Percentiles rank a stretch among this genome's conserved stretches.
Conservation (phyloP, 176 grass and related monocot genomes). For the Oryza glumipatula region DNA sequence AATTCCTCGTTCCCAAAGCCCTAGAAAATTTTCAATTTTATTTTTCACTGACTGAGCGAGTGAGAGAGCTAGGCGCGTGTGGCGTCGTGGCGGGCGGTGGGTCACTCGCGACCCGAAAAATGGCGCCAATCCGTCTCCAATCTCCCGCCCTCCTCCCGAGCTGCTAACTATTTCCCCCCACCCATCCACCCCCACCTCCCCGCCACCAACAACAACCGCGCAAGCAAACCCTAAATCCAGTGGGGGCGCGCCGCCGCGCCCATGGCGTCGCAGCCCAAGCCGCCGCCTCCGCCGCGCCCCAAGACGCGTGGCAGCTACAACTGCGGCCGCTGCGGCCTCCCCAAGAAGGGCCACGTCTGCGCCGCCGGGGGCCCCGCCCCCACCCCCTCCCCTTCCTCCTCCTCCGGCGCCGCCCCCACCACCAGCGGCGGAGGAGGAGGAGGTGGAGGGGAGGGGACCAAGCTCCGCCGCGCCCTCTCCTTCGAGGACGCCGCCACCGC, state of each 20-base stretch:
- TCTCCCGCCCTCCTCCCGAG: background rate
- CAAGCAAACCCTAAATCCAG: constrained; percentile 40
- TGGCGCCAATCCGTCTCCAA: constrained; percentile 48
- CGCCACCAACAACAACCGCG: constrained; percentile 11
- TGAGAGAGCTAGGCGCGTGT: too few species aligned
- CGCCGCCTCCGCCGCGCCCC: constrained; percentile 37
- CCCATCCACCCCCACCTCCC: background rate
- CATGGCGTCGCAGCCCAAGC: constrained; percentile 46
- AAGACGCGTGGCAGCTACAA: constrained; percentile 96
- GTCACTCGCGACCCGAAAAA: constrained; percentile 27
- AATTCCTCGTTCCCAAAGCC: too few species aligned
- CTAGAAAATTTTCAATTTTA: too few species aligned
- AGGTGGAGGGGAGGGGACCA: background rate
- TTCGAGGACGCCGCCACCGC: constrained; percentile 49
- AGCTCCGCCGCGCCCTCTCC: constrained; percentile 55
- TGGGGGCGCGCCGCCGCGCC: too few species aligned
- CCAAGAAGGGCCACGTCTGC: constrained; percentile 97
- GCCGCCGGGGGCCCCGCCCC: constrained; percentile 19
- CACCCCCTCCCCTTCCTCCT: constrained; percentile 39
- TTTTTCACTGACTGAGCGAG: too few species aligned
- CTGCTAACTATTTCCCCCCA: constrained; percentile 17
- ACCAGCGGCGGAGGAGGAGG: background rate
- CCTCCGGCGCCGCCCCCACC: constrained; percentile 21
- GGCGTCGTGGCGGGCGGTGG: background rate
- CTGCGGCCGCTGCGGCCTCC: constrained; percentile 87